Conservation (phyloP, 352 stramenopile species). For the Globisporangium nunn region DNA sequence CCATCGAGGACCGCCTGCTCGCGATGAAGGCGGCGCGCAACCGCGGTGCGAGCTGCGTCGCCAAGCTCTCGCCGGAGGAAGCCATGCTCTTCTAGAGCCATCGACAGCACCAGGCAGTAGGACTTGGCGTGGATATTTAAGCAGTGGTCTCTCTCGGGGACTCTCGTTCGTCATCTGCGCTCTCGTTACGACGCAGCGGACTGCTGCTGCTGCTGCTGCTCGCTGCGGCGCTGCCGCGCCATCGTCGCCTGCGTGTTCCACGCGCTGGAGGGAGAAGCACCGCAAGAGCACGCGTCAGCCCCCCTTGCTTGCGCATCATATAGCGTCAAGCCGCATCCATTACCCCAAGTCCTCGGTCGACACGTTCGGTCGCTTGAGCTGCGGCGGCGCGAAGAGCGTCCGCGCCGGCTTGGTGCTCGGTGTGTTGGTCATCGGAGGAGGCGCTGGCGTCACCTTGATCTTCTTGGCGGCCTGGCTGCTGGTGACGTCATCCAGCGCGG, state of each 20-base stretch:
- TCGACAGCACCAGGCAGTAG: not conserved
- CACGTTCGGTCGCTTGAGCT: slow-evolving; percentile 62
- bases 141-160: not conserved
- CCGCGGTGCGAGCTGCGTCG: slow-evolving; percentile 19
- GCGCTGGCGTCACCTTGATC: slow-evolving; percentile 1
- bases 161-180: not conserved
- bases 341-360: slow-evolving; percentile 63
- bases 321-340: slow-evolving; percentile 4
- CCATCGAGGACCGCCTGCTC: slow-evolving; percentile 59
- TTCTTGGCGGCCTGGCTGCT: slow-evolving; percentile 12
- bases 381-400: slow-evolving; percentile 40
- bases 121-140: not conserved
- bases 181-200: not conserved
- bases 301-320: not conserved
- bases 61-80: slow-evolving; percentile 22
- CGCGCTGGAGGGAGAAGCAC: slow-evolving; percentile 16
- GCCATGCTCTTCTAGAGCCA: not conserved
- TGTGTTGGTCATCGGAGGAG: not conserved
- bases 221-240: slow-evolving; percentile 26
- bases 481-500: not conserved
- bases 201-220: slow-evolving; percentile 11
- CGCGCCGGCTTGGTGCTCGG: not conserved
- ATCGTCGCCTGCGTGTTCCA: slow-evolving; percentile 73
- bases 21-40: slow-evolving; percentile 47
- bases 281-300: not conserved